phyloP scores from a whole-genome alignment of 768 basidiomycete genomes.

The Boletellus sp. region DNA sequence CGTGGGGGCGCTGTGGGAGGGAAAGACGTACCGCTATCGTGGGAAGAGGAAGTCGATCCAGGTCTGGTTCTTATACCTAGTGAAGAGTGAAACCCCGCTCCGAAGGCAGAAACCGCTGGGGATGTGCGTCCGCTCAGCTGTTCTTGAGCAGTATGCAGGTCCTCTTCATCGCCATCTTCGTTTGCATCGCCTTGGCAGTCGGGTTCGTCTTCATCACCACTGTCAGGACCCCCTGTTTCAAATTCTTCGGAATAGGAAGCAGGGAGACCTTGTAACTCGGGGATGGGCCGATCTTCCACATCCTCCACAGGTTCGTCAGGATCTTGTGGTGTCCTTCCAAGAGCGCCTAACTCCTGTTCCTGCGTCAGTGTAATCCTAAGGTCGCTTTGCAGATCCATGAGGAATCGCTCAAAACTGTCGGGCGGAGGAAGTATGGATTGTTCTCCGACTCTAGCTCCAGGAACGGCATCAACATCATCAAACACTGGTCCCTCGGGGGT shows the following conservation, averaged over 20 bases:
- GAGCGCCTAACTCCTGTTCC: conserved; percentile 14
- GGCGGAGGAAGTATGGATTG: conserved; percentile 40
- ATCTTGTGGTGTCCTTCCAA: conserved; percentile 5
- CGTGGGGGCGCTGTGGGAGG: conserved; percentile 2
- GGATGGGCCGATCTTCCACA: conserved; percentile 15
- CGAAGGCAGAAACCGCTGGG: conserved; percentile 23
- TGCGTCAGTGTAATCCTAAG: conserved; percentile 59
- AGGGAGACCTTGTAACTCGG: conserved; percentile 24
- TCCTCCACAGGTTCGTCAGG: conserved; percentile 13
- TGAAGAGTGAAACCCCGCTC: conserved; percentile 9
- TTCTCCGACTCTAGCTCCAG: conserved; percentile 14
- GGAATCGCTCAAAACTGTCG: conserved; percentile 77
- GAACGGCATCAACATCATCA: conserved; percentile 1
- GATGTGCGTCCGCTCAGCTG: conserved; percentile 23
- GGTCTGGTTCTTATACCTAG: conserved; percentile 3
- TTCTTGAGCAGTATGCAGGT: conserved; percentile 23
- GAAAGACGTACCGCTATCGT: background rate
- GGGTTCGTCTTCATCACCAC: conserved; percentile 25
- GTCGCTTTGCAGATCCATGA: conserved; percentile 74
- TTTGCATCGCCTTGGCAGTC: conserved; percentile 29
- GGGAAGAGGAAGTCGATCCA: conserved; percentile 7
- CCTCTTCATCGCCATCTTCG: conserved; percentile 27
- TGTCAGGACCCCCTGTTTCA: conserved; percentile 11
- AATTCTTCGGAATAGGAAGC: conserved; percentile 30
- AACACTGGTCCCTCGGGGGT: conserved; percentile 6